These are phyloP conservation scores for Talaromyces rugulosus DNA, from an alignment of 2,329 filamentous ascomycete species.

Conservation along the genomic window DNA sequence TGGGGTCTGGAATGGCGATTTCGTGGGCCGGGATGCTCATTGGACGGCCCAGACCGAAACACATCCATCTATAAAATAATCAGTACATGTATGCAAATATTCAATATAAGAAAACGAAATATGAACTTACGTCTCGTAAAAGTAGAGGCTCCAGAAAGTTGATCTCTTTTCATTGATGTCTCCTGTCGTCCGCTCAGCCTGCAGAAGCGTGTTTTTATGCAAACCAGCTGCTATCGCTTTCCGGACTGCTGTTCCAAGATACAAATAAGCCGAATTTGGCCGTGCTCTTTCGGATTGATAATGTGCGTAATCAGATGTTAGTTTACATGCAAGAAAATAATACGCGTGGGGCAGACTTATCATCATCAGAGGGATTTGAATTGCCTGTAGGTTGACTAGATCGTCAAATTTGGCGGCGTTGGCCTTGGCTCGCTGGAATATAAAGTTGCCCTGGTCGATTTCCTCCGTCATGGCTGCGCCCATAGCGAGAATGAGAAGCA, in stretches of 20 bases:
- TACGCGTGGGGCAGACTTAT: conserved; percentile 31
- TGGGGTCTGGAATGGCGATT: conserved; percentile 31
- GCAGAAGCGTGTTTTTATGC: conserved; percentile 38
- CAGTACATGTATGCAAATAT: not conserved
- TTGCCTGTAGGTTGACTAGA: conserved; percentile 42
- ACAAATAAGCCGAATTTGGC: conserved; percentile 42
- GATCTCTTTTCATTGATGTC: conserved; percentile 34
- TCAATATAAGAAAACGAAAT: not conserved
- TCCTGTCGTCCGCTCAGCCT: conserved; percentile 27
- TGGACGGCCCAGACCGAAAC: conserved; percentile 41
- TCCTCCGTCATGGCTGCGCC: conserved; percentile 38
- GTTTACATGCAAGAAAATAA: not conserved
- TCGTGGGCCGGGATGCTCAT: conserved; percentile 37
- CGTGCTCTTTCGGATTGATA: conserved; percentile 43
- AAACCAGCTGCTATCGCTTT: conserved; percentile 43
- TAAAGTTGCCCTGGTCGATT: conserved; percentile 36
- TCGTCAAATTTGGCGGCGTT: conserved; percentile 37
- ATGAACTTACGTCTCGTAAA: conserved; percentile 40
- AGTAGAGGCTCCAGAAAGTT: conserved; percentile 39
- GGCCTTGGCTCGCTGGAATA: conserved; percentile 43
- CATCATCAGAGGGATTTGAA: conserved; percentile 43
- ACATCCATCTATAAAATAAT: conserved; percentile 35
- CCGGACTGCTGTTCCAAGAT: conserved; percentile 37
- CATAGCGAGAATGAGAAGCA: conserved; percentile 35
- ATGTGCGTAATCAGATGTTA: conserved; percentile 31